Evolutionary conservation across 768 basidiomycete genomes (phyloP), one percentile per base, ranked within the genome.

Genomic region (Hypholoma sublateritium): DNA sequence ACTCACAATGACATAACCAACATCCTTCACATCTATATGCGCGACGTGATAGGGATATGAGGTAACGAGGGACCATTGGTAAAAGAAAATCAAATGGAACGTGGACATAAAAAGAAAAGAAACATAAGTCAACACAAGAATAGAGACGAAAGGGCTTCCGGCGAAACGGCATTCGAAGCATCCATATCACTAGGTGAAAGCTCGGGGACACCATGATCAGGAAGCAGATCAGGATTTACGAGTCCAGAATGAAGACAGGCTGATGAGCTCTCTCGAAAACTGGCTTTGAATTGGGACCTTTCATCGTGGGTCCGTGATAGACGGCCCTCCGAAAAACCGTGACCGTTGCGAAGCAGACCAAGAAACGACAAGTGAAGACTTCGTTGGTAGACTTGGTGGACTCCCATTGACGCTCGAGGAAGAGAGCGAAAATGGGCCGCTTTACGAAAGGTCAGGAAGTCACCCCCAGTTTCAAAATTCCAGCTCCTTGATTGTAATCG

Each of bases 1-100:
- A 83, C 92, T 71, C 65, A 94, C 93, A 65, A 98, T 93, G 62
- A 98, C 95, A 75, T 95, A 98, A 65, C 91, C 89, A 65, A 98
- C 95, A 77, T 98, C 95, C 89, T 98, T 98, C 76, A 98, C 95
- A 80, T 97, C 96, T 97, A 76, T 65, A 62, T 59, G 71, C 66
- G 65, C 65, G 66, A 70, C 57, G 66, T 9, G 9, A 32, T 58
- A 68, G 60, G 70, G 65, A 65, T 67, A 65, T 51, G 55, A 68
- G 55, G 67, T 55, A 69, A 61, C 69, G 67, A 69, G 44, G 48
- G 46, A 58, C 65, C 67, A 67, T 71, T 66, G 65, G 45, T 42
- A 58, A 39, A 45, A 52, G 56, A 28, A 46, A 53, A 57, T 34
- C 46, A 52, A 71, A 47, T 9, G 72, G 67, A 65, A 69, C 13